Conservation (phyloP, 306 rosid species). For the Ceratonia siliqua region DNA sequence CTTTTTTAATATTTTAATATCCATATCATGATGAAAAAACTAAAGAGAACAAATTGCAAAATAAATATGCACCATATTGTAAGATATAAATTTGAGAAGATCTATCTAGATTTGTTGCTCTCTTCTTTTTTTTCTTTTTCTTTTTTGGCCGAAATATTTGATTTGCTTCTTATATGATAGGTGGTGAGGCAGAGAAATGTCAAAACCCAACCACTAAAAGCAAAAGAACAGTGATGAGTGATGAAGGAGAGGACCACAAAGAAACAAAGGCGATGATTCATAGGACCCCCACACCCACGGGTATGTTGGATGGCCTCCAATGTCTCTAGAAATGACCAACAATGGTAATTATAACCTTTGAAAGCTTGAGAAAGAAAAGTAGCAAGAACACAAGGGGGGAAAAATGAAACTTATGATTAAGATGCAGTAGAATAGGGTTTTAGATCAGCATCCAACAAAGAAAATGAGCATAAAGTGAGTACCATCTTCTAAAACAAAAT, state of each 20-base stretch:
- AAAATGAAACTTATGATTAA: conserved; percentile 55
- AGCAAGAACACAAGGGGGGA: conserved; percentile 19
- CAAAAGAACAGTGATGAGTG: conserved; percentile 29
- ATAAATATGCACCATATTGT: background rate
- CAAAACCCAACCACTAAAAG: conserved; percentile 35
- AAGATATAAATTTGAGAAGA: background rate
- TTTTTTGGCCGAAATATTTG: too few species aligned
- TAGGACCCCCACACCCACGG: conserved; percentile 58
- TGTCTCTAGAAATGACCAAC: conserved; percentile 53
- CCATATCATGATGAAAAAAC: too few species aligned
- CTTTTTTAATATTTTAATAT: too few species aligned
- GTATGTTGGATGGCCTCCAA: conserved; percentile 65
- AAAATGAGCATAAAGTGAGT: conserved; percentile 48
- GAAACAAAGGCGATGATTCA: conserved; percentile 55
- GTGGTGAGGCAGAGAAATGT: conserved; percentile 15
- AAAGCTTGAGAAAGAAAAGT: conserved; percentile 44
- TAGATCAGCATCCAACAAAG: conserved; percentile 56
- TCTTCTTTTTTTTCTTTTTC: background rate
- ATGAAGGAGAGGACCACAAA: conserved; percentile 40
- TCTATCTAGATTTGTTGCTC: background rate
- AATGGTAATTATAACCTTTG: conserved; percentile 64
- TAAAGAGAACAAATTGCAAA: background rate
- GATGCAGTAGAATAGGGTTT: conserved; percentile 50
- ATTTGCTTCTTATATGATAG: background rate
- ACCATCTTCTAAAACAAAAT: conserved; percentile 70